Percentiles rank a stretch among this genome's conserved stretches.
These are phyloP conservation scores for Odontarrhena argentea DNA, from an alignment of 345 rosid species.

Conservation along the genomic window DNA sequence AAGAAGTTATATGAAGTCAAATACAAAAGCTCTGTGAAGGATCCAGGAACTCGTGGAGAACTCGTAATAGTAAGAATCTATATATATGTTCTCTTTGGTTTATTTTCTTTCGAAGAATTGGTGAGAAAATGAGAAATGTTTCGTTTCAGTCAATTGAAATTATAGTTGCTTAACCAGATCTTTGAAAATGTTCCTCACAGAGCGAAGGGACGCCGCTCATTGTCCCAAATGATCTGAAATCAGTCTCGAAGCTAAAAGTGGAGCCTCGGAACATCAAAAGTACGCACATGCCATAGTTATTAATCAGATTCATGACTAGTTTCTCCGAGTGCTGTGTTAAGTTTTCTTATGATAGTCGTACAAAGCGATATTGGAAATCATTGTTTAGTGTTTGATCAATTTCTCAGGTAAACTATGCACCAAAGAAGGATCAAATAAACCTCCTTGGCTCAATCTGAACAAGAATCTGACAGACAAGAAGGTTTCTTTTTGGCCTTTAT, in stretches of 20 bases:
- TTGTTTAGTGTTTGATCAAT: slow-evolving; percentile 7
- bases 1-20: slow-evolving; percentile 39
- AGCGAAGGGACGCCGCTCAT: slow-evolving; percentile 61
- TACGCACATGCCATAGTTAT: slow-evolving; percentile 27
- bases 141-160: too few relatives aligned
- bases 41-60: slow-evolving; percentile 75
- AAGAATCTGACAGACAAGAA: slow-evolving; percentile 42
- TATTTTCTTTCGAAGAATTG: neutral
- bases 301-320: neutral
- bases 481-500: slow-evolving; percentile 44
- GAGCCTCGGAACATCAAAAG: slow-evolving; percentile 67
- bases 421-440: slow-evolving; percentile 78
- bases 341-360: neutral
- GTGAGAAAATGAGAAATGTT: neutral
- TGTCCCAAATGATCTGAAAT: slow-evolving; percentile 63
- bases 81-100: neutral
- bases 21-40: slow-evolving; percentile 77
- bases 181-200: slow-evolving; percentile 38
- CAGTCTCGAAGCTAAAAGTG: slow-evolving; percentile 67
- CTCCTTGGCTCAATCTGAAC: slow-evolving; percentile 86
- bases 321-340: neutral
- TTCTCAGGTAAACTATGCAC: slow-evolving; percentile 68
- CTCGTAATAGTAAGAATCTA: slow-evolving; percentile 54
- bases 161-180: neutral
- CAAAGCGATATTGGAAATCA: neutral